Base-by-base conservation (phyloP, 176 grass and related monocot species). In the Ananas comosus region DNA sequence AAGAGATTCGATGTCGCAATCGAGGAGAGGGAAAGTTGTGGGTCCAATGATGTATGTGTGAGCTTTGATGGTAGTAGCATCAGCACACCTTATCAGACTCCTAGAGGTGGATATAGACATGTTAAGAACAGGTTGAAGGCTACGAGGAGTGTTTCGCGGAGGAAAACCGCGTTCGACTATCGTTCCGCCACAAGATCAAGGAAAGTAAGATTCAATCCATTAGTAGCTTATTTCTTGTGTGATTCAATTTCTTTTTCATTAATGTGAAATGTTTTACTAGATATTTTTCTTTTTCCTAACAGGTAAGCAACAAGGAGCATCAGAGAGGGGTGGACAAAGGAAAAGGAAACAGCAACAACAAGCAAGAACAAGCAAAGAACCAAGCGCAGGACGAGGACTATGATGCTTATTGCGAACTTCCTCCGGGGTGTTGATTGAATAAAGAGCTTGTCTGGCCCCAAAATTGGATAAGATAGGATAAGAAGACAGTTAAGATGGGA, bases 21-120 rank as follows among this genome's bases (percentile, higher is more conserved):
- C 48, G 95, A 86, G 83, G 94, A 87, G 86, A 94, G 84, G 48
- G 95, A 99, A 70, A 99, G 90, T 74, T 94, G 95, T 76, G 95
- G 87, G 14, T 99, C 90, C 28, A 99, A 99, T 76, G 87, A 94
- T 86, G 87, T 83, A 61, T 94, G 87, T 48, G 76, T 99, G 75
- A 99, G 83, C 79, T 88, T 91, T 72, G 82, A 94, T 73, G 84
- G 74, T 2, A 83, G 68, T 77, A 78, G 10, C 49, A 65, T 69
- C 66, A 81, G 72, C 42, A 73, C 51, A 53, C 66, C 80, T 29
- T 89, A 33, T 63, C 68, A 77, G 27, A 72, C 83, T 9, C 67
- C 72, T 58, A 80, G 33, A 72, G 57, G 66, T 64, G 71, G 74
- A 72, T 79, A 79, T 70, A 90, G 58, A 84, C 76, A 83, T 17